These are phyloP conservation scores for Malassezia globosa DNA, from an alignment of 1,284 basidiomycete genomes.

Conservation along the genomic window DNA sequence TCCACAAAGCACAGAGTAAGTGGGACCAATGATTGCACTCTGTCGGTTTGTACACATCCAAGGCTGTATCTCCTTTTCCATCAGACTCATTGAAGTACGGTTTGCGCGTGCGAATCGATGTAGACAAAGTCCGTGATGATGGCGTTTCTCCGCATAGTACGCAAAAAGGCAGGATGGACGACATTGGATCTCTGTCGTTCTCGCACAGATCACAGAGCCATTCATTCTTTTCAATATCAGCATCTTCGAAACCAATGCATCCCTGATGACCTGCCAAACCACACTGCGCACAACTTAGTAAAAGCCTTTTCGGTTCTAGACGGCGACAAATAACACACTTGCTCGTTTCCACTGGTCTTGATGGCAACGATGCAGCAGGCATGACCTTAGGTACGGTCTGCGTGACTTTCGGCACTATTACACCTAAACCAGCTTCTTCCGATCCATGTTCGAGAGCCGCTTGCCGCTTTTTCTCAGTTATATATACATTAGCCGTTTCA, in stretches of 20 bases:
- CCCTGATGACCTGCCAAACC: slow-evolving; percentile 39
- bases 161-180: slow-evolving; percentile 31
- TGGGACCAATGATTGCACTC: slow-evolving; percentile 90
- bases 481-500: slow-evolving; percentile 23
- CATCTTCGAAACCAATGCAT: slow-evolving; percentile 34
- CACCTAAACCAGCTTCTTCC: slow-evolving; percentile 23
- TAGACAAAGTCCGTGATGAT: not conserved
- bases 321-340: slow-evolving; percentile 38
- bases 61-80: slow-evolving; percentile 44
- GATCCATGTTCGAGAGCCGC: slow-evolving; percentile 36
- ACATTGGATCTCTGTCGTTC: slow-evolving; percentile 35
- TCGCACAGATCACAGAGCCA: slow-evolving; percentile 41
- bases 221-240: slow-evolving; percentile 22
- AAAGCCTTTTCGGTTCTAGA: slow-evolving; percentile 37
- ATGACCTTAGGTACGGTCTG: not conserved
- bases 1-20: slow-evolving; percentile 75
- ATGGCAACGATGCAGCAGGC: not conserved
- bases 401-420: not conserved
- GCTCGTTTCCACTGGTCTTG: not conserved
- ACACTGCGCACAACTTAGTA: slow-evolving; percentile 37
- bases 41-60: slow-evolving; percentile 80
- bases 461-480: slow-evolving; percentile 22
- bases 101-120: not conserved
- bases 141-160: slow-evolving; percentile 28
- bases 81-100: not conserved